A percentile compares a stretch with the other conserved stretches of the same genome.
These are phyloP conservation scores for Phialophora macrospora DNA, from an alignment of 2,329 filamentous ascomycete genomes.

Conservation along the genomic window DNA sequence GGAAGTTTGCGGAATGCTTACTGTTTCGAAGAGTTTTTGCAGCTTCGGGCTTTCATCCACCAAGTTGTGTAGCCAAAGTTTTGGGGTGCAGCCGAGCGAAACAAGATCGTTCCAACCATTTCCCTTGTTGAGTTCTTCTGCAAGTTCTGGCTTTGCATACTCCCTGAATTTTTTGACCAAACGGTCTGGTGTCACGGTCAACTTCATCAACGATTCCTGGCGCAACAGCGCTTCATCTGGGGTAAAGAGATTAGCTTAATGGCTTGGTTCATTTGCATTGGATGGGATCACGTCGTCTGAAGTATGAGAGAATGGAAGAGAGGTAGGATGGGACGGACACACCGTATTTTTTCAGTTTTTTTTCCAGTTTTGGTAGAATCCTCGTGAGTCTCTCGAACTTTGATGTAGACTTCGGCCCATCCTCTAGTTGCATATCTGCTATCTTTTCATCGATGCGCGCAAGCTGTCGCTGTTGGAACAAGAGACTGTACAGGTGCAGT, in stretches of 20 bases:
- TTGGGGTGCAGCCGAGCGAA: background rate
- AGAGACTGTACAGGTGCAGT: slow-evolving; percentile 3
- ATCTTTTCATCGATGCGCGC: background rate
- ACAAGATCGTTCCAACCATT: background rate
- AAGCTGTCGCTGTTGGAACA: slow-evolving; percentile 3
- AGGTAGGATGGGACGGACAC: background rate
- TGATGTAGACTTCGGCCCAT: background rate
- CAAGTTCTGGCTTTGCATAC: background rate
- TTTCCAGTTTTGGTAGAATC: background rate
- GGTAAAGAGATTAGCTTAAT: background rate
- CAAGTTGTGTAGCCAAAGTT: background rate
- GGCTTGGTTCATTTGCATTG: background rate
- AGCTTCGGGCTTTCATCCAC: background rate
- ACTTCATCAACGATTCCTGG: slow-evolving; percentile 1
- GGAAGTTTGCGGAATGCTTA: background rate
- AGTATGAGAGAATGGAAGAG: background rate
- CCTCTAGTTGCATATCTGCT: background rate
- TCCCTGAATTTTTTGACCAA: background rate
- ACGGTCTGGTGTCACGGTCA: background rate
- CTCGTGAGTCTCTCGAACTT: background rate
- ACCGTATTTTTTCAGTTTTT: background rate
- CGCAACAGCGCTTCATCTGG: background rate
- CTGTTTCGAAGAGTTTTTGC: background rate
- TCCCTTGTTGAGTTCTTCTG: background rate
- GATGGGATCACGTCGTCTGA: background rate